Evolutionary conservation across 2,329 filamentous ascomycete species (phyloP).

Genomic region (Aspergillus brasiliensis): DNA sequence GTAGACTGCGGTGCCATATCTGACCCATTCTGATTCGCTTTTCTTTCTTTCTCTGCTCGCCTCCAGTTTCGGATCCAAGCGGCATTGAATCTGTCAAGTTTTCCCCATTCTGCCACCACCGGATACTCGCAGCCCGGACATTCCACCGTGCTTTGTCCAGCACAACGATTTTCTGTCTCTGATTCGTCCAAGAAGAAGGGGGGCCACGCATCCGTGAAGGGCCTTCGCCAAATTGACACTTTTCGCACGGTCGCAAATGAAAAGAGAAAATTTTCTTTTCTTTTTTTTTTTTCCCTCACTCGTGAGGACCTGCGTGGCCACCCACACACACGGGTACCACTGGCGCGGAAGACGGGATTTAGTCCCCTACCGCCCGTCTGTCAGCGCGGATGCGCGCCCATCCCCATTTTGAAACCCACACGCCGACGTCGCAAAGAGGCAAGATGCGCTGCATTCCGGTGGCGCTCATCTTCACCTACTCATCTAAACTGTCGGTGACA

Average conservation of each 20-base stretch:
- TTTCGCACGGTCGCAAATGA: conserved; percentile 11
- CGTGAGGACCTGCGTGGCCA: conserved; percentile 9
- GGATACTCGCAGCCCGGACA: conserved; percentile 2
- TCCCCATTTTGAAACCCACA: conserved; percentile 21
- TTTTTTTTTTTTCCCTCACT: not conserved
- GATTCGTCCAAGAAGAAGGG: conserved; percentile 18
- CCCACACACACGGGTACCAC: conserved; percentile 6
- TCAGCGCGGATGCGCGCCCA: conserved; percentile 25
- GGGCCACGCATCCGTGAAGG: not conserved
- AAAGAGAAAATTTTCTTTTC: not conserved
- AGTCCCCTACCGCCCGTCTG: conserved; percentile 28
- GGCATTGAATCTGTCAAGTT: not conserved
- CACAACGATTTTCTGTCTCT: conserved; percentile 4
- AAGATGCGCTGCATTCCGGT: not conserved
- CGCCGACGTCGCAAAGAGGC: conserved; percentile 8
- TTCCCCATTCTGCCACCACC: not conserved
- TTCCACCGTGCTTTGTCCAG: conserved; percentile 9
- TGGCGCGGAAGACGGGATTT: conserved; percentile 14
- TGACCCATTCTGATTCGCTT: not conserved
- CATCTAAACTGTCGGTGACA: not conserved
- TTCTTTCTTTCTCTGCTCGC: too few relatives aligned
- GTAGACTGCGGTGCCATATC: not conserved
- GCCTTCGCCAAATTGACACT: not conserved
- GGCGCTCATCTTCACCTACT: not conserved
- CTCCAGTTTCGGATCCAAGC: not conserved